Conservation (phyloP, 176 grass and related monocot genomes). For the Areca catechu region DNA sequence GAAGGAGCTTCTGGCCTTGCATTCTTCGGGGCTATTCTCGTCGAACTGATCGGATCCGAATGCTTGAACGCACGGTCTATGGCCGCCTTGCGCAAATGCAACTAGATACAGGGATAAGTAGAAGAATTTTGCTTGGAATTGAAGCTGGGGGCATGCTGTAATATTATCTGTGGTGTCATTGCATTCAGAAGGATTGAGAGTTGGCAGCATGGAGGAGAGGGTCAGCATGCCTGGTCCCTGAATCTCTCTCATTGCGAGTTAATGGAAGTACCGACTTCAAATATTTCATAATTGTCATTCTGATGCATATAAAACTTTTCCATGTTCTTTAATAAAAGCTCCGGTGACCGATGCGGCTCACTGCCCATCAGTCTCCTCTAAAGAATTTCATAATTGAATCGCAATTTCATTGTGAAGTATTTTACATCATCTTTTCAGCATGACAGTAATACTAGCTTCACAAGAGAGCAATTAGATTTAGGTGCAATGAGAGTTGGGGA, state of each 20-base stretch:
- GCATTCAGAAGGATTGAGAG: conserved; percentile 17
- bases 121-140: conserved; percentile 38
- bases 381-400: conserved; percentile 22
- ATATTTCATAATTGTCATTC: conserved; percentile 19
- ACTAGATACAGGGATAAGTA: conserved; percentile 59
- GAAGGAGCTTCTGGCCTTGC: conserved; percentile 48
- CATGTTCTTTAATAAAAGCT: too few relatives aligned
- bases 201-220: conserved; percentile 24
- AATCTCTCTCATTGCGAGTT: not conserved
- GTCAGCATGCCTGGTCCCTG: conserved; percentile 38
- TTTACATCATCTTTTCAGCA: too few relatives aligned
- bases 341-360: too few relatives aligned
- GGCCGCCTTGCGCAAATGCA: conserved; percentile 46
- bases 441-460: too few relatives aligned
- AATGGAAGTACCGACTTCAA: too few relatives aligned
- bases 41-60: conserved; percentile 44
- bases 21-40: conserved; percentile 31
- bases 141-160: conserved; percentile 3
- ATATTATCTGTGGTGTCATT: not conserved
- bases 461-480: too few relatives aligned
- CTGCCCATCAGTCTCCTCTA: too few relatives aligned
- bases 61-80: conserved; percentile 55
- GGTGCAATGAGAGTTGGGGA: too few relatives aligned
- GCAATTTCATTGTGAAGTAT: not conserved
- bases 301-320: too few relatives aligned